Evolutionary conservation across 2,329 filamentous ascomycete species (phyloP), one percentile per base, ranked within the genome.

Genomic region (Colletotrichum karsti): DNA sequence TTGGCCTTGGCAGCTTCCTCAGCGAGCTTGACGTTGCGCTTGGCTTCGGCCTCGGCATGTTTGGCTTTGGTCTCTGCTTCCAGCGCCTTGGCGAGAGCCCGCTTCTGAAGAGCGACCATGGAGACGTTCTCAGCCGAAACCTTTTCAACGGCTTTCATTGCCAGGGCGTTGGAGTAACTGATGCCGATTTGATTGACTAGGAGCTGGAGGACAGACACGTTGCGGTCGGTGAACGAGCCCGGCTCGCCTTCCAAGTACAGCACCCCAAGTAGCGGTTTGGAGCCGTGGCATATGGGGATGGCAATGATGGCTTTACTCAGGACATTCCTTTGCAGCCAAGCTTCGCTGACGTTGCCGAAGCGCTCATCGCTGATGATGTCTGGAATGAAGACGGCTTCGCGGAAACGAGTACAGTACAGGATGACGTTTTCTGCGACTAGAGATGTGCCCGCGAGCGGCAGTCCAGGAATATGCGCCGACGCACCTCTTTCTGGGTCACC

Each of bases 1-100:
- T 95, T 95, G 41, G 92, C 93, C 78, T 92, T 93, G 22, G 92
- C 92, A 10, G 93, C 93, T 77, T 95, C 93, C 76, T 95, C 92
- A 15, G 93, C 93, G 41, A 95, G 85, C 78, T 93, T 91, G 76
- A 95, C 92, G 76, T 93, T 94, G 68, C 91, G 88, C 75, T 93
- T 90, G 7, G 93, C 93, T 75, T 93, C 89, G 1, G 91, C 89
- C 76, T 95, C 92, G 1, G 93, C 93, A 58, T 88, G 82, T 77
- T 93, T 94, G 9, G 93, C 92, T 77, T 94, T 94, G 68, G 87
- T 87, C 77, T 95, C 92, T 1, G 92, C 91, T 68, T 91, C 88
- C 62, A 90, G 85, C 12, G 93, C 92, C 75, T 94, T 91, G 4
- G 86, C 87, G 9, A 95, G 84, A 3, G 93, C 91, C 28, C 88